Percentiles rank a stretch among this genome's conserved stretches.
Evolutionary conservation across 345 rosid genomes (phyloP).

Genomic region (Leavenworthia alabamica): DNA sequence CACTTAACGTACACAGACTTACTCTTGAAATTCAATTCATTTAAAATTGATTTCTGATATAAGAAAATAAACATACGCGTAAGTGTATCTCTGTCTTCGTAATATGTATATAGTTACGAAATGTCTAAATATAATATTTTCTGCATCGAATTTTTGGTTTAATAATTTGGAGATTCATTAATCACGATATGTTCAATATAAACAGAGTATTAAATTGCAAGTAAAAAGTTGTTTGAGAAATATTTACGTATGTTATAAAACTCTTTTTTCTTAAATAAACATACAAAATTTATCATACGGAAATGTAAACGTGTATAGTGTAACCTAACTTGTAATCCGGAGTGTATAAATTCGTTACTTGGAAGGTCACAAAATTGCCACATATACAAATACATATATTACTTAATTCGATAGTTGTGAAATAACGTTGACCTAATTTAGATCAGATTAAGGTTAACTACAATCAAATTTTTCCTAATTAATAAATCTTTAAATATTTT

Average conservation of each 20-base stretch:
- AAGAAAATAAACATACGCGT: neutral
- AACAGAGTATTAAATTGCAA: neutral
- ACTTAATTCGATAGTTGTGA: slow-evolving; percentile 5
- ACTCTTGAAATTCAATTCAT: neutral
- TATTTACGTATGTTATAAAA: neutral
- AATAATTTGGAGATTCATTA: neutral
- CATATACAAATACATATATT: neutral
- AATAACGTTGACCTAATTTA: slow-evolving; percentile 9
- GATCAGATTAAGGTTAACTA: slow-evolving; percentile 15
- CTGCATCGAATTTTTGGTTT: neutral
- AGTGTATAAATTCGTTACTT: neutral
- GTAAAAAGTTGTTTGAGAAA: neutral
- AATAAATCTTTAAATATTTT: too few species aligned
- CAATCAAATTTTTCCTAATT: neutral
- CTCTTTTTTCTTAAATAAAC: neutral
- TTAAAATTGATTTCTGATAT: neutral
- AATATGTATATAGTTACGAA: neutral
- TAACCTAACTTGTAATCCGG: neutral
- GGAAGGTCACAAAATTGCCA: neutral
- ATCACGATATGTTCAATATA: neutral
- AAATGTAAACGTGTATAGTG: neutral
- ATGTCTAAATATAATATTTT: neutral
- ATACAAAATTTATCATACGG: neutral
- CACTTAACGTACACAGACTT: slow-evolving; percentile 7
- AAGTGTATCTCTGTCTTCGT: neutral